phyloP scores from a whole-genome alignment of 2,329 filamentous ascomycete genomes.

The Sporothrix dimorphospora region DNA sequence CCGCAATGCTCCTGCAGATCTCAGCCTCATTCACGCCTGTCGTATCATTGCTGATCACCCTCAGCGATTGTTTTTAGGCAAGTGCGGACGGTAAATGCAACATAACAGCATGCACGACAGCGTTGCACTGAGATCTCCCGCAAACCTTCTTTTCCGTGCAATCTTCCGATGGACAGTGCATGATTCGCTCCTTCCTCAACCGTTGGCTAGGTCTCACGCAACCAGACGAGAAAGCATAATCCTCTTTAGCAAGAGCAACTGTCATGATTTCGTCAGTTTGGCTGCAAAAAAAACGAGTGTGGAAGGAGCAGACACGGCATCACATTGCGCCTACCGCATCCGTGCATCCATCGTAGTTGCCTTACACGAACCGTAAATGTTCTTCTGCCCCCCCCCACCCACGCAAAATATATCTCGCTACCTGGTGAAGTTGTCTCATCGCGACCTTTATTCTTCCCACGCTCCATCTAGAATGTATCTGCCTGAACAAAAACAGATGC shows the following conservation, averaged over 20 bases:
- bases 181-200: conserved; percentile 10
- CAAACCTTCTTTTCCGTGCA: conserved; percentile 6
- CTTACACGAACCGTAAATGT: neutral
- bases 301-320: neutral
- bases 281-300: neutral
- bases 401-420: neutral
- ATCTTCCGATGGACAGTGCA: conserved; percentile 2
- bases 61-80: neutral
- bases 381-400: neutral
- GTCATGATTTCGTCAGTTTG: neutral
- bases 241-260: neutral
- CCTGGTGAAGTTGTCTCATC: neutral
- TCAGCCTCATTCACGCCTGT: conserved; percentile 31
- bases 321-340: neutral
- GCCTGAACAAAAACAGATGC: neutral
- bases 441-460: no score
- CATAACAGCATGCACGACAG: conserved; percentile 25
- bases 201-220: neutral
- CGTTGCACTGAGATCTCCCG: conserved; percentile 18
- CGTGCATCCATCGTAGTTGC: neutral
- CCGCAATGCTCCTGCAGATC: conserved; percentile 27
- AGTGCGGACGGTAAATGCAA: conserved; percentile 1
- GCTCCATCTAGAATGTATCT: no score
- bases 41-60: conserved; percentile 28
- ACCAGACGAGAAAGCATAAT: neutral